phyloP scores from a whole-genome alignment of 495 filamentous ascomycete species.

The Cenococcum geophilum region DNA sequence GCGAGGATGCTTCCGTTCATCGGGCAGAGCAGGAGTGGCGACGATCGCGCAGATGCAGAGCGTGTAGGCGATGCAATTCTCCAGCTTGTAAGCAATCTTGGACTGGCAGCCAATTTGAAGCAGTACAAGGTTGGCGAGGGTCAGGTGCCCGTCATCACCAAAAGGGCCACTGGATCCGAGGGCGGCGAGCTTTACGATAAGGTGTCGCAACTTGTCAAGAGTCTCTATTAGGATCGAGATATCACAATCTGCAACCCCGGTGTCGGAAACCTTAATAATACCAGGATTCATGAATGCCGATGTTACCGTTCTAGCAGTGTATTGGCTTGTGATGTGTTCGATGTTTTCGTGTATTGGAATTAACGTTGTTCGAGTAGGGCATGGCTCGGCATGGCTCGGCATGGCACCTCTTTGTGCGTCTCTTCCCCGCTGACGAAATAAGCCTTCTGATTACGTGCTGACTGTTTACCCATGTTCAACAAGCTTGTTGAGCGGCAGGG shows the following conservation, averaged over 20 bases:
- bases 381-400: too few species aligned
- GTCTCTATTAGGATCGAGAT: slow-evolving; percentile 27
- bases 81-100: slow-evolving; percentile 36
- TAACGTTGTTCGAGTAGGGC: too few species aligned
- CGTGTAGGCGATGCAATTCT: slow-evolving; percentile 37
- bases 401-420: too few species aligned
- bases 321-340: too few species aligned
- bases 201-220: slow-evolving; percentile 36
- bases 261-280: background rate
- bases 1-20: slow-evolving; percentile 41
- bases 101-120: slow-evolving; percentile 33
- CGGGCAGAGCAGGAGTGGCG: slow-evolving; percentile 35
- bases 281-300: too few species aligned
- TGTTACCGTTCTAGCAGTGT: too few species aligned
- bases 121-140: slow-evolving; percentile 37
- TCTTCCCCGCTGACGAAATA: too few species aligned
- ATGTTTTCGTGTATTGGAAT: too few species aligned
- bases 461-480: too few species aligned
- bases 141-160: slow-evolving; percentile 36
- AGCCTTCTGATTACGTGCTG: too few species aligned
- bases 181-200: slow-evolving; percentile 35
- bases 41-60: slow-evolving; percentile 37
- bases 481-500: too few species aligned
- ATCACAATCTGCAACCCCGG: background rate
- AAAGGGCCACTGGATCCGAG: slow-evolving; percentile 35